Conservation (phyloP, 441 rosid species). For the Pelargonium hybrid region DNA sequence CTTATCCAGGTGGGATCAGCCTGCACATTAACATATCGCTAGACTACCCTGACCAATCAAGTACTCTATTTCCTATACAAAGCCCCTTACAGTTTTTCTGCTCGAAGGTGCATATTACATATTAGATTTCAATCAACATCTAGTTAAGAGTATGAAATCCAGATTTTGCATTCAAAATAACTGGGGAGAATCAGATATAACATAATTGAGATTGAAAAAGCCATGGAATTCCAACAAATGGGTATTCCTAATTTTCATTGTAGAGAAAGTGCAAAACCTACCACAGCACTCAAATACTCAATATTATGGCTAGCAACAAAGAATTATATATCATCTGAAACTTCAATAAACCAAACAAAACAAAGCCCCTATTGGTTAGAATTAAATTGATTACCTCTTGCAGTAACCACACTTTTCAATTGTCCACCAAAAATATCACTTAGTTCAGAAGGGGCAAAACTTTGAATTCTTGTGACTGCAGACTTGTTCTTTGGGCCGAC, state of each 20-base stretch:
- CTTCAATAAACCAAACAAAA: neutral
- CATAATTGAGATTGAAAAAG: neutral
- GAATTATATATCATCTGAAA: too few relatives aligned
- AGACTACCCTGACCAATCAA: neutral
- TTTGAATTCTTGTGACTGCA: slow-evolving; percentile 85
- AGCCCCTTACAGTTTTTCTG: neutral
- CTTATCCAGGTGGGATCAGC: neutral
- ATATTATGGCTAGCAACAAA: too few relatives aligned
- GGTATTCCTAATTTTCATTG: neutral
- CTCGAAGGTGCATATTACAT: neutral
- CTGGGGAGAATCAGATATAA: neutral
- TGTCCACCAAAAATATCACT: slow-evolving; percentile 86
- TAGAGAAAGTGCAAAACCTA: too few relatives aligned
- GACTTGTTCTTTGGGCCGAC: slow-evolving; percentile 95
- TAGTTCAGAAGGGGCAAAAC: slow-evolving; percentile 62
- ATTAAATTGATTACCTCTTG: slow-evolving; percentile 41
- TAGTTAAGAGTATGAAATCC: neutral
- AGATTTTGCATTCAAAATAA: neutral
- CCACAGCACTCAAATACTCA: too few relatives aligned
- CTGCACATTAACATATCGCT: neutral
- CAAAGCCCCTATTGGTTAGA: neutral
- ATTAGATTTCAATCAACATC: neutral
- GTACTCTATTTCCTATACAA: neutral
- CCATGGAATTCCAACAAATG: neutral
- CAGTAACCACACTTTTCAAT: slow-evolving; percentile 71